Conservation (phyloP, 805 yeast genomes). For the Wilhelminamyces savonicus region DNA sequence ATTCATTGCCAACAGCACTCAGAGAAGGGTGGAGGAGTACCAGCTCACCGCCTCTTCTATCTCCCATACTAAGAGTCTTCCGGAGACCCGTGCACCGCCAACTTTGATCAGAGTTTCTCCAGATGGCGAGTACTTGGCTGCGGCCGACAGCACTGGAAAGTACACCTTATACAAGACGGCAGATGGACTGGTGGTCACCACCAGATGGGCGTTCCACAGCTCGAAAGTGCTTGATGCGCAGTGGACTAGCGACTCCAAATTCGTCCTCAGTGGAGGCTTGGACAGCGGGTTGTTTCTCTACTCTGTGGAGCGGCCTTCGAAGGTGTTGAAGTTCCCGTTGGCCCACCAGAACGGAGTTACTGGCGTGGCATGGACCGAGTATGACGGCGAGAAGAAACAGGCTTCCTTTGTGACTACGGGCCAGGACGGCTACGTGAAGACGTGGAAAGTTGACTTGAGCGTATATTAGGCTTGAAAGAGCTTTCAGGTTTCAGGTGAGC, state of each 20-base stretch:
- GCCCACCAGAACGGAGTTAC: slow-evolving; percentile 89
- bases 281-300: slow-evolving; percentile 80
- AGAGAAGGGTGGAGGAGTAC: slow-evolving; percentile 25
- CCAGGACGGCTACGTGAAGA: slow-evolving; percentile 71
- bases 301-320: slow-evolving; percentile 71
- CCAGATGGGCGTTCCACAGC: slow-evolving; percentile 95
- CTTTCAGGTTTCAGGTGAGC: no score
- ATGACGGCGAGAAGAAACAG: slow-evolving; percentile 8
- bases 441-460: slow-evolving; percentile 49
- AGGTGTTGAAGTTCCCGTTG: slow-evolving; percentile 64
- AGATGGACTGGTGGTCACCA: slow-evolving; percentile 56
- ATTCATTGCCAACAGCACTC: slow-evolving; percentile 24
- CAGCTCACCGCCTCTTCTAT: slow-evolving; percentile 7
- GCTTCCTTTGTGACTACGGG: slow-evolving; percentile 64
- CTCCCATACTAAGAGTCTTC: slow-evolving; percentile 39
- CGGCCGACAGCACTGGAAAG: slow-evolving; percentile 85
- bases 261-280: slow-evolving; percentile 71
- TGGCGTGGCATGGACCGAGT: slow-evolving; percentile 62
- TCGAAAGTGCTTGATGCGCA: slow-evolving; percentile 69
- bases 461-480: slow-evolving; percentile 2
- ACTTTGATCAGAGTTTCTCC: slow-evolving; percentile 66
- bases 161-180: slow-evolving; percentile 60
- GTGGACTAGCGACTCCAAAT: slow-evolving; percentile 74
- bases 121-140: slow-evolving; percentile 61
- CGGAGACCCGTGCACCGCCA: slow-evolving; percentile 50